A percentile compares a stretch with the other conserved stretches of the same genome.
Evolutionary conservation across 768 basidiomycete genomes (phyloP).

Genomic region (Xerocomellus amylosporus): DNA sequence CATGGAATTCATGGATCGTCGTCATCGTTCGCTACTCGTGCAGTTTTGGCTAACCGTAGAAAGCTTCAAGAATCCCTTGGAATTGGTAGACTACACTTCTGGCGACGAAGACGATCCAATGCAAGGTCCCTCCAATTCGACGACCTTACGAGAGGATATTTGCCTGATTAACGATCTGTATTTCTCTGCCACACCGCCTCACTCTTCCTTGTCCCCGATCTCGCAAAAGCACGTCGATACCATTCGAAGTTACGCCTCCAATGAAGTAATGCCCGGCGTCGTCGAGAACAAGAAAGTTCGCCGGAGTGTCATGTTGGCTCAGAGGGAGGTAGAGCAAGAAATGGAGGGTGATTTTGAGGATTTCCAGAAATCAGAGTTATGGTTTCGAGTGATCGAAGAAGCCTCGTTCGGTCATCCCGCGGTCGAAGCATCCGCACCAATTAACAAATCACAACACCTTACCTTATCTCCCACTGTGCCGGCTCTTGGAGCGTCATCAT

Average conservation of each 20-base stretch:
- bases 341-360: conserved; percentile 93
- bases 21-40: conserved; percentile 76
- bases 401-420: conserved; percentile 37
- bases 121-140: conserved; percentile 51
- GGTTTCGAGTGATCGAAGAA: conserved; percentile 85
- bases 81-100: conserved; percentile 61
- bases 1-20: conserved; percentile 98
- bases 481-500: conserved; percentile 1
- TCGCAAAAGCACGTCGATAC: conserved; percentile 65
- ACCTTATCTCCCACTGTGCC: conserved; percentile 8
- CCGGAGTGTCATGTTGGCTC: conserved; percentile 77
- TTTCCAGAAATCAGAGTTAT: conserved; percentile 86
- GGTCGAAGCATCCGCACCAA: background rate
- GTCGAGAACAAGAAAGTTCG: conserved; percentile 56
- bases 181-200: conserved; percentile 60
- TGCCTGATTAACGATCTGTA: conserved; percentile 87
- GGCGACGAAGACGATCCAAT: conserved; percentile 65
- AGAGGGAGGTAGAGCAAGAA: conserved; percentile 78
- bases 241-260: conserved; percentile 65
- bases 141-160: conserved; percentile 81
- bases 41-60: conserved; percentile 99
- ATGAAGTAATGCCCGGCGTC: conserved; percentile 41
- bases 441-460: conserved; percentile 6
- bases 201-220: conserved; percentile 59
- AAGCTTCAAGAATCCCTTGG: conserved; percentile 95